Evolutionary conservation across 768 basidiomycete genomes (phyloP).

Genomic region (Lactarius indigo): DNA sequence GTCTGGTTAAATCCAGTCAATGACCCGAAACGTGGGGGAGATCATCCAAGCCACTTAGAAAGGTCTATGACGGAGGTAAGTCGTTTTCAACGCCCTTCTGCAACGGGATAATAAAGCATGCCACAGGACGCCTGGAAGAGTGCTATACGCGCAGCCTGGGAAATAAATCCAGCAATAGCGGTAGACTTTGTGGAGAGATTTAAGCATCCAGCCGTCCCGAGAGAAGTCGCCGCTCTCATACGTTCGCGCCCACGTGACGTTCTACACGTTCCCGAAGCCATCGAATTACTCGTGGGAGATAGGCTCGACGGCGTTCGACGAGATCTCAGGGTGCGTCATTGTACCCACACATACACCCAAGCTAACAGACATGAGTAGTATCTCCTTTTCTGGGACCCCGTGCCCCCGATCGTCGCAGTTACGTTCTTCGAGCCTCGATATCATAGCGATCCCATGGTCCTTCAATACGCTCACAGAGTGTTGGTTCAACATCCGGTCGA

Average conservation of each 20-base stretch:
- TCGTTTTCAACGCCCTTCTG: not conserved
- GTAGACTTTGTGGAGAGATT: conserved; percentile 87
- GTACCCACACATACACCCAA: conserved; percentile 2
- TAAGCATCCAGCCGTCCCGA: conserved; percentile 57
- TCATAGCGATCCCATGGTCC: conserved; percentile 74
- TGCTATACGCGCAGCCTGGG: conserved; percentile 76
- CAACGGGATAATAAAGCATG: conserved; percentile 14
- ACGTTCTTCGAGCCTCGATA: conserved; percentile 85
- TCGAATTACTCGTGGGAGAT: conserved; percentile 78
- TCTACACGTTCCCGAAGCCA: conserved; percentile 74
- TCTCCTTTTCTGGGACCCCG: conserved; percentile 83
- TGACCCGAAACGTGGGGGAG: conserved; percentile 64
- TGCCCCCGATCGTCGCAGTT: conserved; percentile 77
- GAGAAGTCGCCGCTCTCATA: conserved; percentile 75
- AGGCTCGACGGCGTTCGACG: conserved; percentile 54
- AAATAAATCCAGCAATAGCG: conserved; percentile 75
- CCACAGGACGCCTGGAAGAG: conserved; percentile 59
- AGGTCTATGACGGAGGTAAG: conserved; percentile 61
- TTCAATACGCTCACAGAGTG: conserved; percentile 96
- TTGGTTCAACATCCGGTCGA: conserved; percentile 93
- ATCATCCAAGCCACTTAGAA: conserved; percentile 55
- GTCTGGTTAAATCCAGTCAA: conserved; percentile 91
- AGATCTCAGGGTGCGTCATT: conserved; percentile 65
- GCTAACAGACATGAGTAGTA: conserved; percentile 47
- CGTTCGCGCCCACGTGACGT: conserved; percentile 67